These are phyloP conservation scores for Phyllosticta citribraziliensis DNA, from an alignment of 2,329 filamentous ascomycete species.

Conservation along the genomic window DNA sequence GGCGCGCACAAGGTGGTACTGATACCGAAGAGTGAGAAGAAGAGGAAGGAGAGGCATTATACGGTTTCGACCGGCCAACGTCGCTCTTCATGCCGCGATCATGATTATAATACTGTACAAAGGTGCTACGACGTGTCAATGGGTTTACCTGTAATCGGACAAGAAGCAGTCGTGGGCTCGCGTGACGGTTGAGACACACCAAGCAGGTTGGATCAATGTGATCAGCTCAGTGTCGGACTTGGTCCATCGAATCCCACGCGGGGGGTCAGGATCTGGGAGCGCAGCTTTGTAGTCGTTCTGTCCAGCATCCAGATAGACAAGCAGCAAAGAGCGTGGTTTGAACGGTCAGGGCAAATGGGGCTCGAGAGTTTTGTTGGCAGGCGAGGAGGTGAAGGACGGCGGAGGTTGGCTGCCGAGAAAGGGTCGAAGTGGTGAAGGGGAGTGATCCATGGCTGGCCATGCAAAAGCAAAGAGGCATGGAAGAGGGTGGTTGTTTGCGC, in stretches of 20 bases:
- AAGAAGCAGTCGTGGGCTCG: neutral
- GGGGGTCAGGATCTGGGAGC: neutral
- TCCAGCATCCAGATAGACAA: neutral
- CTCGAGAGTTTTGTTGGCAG: neutral
- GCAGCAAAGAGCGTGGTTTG: neutral
- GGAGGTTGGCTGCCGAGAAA: neutral
- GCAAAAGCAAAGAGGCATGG: neutral
- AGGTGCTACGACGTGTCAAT: neutral
- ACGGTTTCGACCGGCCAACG: neutral
- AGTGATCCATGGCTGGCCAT: neutral
- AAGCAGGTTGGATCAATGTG: neutral
- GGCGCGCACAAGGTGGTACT: neutral
- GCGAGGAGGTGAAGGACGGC: neutral
- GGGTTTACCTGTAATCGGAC: neutral
- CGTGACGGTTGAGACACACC: neutral
- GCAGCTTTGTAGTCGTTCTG: neutral
- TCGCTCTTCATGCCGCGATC: neutral
- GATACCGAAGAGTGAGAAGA: neutral
- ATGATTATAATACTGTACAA: neutral
- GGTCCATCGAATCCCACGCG: neutral
- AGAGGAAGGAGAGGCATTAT: neutral
- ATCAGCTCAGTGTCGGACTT: neutral
- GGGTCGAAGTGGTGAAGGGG: neutral
- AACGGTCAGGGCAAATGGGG: neutral
- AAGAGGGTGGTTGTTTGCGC: neutral